Conservation (phyloP, 164 flowering plant species). For the Litsea cubeba region DNA sequence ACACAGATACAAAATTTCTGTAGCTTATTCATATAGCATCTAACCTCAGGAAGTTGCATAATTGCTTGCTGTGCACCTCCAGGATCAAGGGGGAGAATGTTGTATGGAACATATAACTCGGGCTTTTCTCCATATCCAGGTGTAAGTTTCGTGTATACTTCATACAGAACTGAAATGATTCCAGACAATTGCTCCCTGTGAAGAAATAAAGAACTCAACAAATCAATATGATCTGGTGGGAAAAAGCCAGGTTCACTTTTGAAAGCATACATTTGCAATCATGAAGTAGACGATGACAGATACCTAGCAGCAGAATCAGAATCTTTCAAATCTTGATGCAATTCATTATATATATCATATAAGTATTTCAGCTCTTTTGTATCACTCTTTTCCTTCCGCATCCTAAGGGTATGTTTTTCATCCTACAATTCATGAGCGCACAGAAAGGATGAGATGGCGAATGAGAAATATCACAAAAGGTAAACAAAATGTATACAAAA, state of each 20-base stretch:
- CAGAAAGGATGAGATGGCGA: neutral
- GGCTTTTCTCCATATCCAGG: constrained; percentile 35
- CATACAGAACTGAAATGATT: constrained; percentile 70
- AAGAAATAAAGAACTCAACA: constrained; percentile 7
- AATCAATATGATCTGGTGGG: neutral
- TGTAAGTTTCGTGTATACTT: constrained; percentile 55
- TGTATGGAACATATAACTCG: constrained; percentile 52
- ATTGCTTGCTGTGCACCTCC: constrained; percentile 73
- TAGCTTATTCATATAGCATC: constrained; percentile 1
- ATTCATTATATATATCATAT: constrained; percentile 50
- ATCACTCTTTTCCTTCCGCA: constrained; percentile 64
- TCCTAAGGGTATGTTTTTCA: constrained; percentile 42
- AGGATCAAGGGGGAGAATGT: constrained; percentile 86
- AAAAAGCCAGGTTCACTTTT: neutral
- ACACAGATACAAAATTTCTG: neutral
- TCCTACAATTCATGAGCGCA: constrained; percentile 42
- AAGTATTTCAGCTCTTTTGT: constrained; percentile 64
- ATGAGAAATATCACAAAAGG: neutral
- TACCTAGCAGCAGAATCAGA: constrained; percentile 51
- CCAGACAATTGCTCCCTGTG: constrained; percentile 52
- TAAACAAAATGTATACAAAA: neutral
- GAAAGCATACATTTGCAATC: neutral
- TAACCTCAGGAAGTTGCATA: constrained; percentile 90
- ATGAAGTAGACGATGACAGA: constrained; percentile 1
- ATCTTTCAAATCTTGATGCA: constrained; percentile 38